A percentile compares a stretch with the other conserved stretches of the same genome.
phyloP scores from a whole-genome alignment of 768 basidiomycete species.

The Leccinum uliginosum region DNA sequence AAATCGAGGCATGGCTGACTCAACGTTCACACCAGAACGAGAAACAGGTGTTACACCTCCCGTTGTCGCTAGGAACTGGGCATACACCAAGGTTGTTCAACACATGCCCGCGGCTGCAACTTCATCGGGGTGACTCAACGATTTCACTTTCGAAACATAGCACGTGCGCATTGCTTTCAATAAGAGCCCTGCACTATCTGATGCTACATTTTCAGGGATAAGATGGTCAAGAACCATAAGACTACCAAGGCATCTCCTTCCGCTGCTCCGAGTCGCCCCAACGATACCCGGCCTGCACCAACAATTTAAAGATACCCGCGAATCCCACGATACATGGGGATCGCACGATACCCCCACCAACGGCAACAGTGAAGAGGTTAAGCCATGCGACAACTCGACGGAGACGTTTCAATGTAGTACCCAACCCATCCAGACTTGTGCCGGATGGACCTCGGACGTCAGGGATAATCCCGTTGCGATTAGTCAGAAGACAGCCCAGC shows the following conservation, averaged over 20 bases:
- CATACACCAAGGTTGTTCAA: neutral
- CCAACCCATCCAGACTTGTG: slow-evolving; percentile 1
- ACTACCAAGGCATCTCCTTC: slow-evolving; percentile 1
- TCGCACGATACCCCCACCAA: slow-evolving; percentile 1
- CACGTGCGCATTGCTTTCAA: neutral
- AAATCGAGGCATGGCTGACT: neutral
- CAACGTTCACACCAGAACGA: neutral
- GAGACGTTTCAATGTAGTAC: neutral
- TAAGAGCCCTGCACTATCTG: neutral
- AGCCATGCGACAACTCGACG: neutral
- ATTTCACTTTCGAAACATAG: neutral
- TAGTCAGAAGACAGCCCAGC: slow-evolving; percentile 4
- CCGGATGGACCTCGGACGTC: neutral
- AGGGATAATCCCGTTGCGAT: neutral
- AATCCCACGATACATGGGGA: slow-evolving; percentile 5
- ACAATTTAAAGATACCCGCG: neutral
- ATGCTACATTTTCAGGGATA: neutral
- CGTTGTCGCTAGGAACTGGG: neutral
- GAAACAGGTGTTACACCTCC: neutral
- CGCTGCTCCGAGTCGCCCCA: neutral
- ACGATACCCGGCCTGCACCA: slow-evolving; percentile 6
- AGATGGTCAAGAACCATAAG: neutral
- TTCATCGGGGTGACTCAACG: neutral
- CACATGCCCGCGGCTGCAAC: neutral
- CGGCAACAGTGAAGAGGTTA: slow-evolving; percentile 16